Evolutionary conservation across 768 basidiomycete species (phyloP).

Genomic region (Amylocystis lapponica): DNA sequence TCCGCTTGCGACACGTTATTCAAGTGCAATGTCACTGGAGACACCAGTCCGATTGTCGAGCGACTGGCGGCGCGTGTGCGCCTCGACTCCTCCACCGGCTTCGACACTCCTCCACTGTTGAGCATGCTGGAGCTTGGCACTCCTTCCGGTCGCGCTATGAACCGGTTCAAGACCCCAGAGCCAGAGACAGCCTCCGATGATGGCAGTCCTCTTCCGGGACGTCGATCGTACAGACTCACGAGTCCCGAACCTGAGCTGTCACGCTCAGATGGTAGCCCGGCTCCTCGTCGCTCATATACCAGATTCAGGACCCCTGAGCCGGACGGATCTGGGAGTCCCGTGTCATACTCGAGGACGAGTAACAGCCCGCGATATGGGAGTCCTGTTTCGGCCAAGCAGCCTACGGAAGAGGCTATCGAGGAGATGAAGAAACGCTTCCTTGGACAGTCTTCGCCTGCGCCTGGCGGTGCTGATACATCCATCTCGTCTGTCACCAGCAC

Average conservation of each 20-base stretch:
- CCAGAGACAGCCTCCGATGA: background rate
- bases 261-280: conserved; percentile 11
- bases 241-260: conserved; percentile 6
- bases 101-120: conserved; percentile 8
- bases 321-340: conserved; percentile 9
- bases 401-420: conserved; percentile 48
- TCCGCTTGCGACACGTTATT: conserved; percentile 8
- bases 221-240: conserved; percentile 8
- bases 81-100: conserved; percentile 11
- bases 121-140: background rate
- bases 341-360: conserved; percentile 1
- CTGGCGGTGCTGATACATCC: conserved; percentile 10
- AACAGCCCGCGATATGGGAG: conserved; percentile 17
- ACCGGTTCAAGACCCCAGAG: conserved; percentile 5
- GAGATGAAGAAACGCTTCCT: conserved; percentile 60
- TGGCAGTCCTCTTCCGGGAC: background rate
- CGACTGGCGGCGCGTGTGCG: conserved; percentile 12
- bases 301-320: conserved; percentile 16
- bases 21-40: conserved; percentile 3
- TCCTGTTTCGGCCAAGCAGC: conserved; percentile 16
- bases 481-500: conserved; percentile 10
- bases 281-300: conserved; percentile 13
- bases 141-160: conserved; percentile 16
- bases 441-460: conserved; percentile 24
- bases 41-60: conserved; percentile 14